Evolutionary conservation across 495 filamentous ascomycete species (phyloP).

Genomic region (Cercophora newfieldiana): DNA sequence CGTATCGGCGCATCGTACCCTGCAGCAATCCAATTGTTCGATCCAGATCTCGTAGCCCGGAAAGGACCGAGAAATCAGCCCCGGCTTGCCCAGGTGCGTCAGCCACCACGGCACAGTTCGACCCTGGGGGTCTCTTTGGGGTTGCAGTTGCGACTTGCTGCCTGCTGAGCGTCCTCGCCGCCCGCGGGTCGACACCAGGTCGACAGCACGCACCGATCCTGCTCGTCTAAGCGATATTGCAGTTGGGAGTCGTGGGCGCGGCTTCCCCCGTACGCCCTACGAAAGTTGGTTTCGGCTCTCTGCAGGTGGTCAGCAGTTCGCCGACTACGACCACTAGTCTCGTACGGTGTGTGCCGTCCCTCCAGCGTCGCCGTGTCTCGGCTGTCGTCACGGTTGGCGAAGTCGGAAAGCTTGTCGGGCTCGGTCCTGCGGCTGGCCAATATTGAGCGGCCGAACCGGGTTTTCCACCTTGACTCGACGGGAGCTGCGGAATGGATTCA

Average conservation of each 20-base stretch:
- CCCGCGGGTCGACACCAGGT: neutral
- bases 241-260: neutral
- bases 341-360: neutral
- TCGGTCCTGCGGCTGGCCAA: neutral
- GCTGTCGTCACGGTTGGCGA: neutral
- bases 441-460: neutral
- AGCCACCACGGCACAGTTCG: neutral
- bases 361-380: neutral
- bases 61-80: neutral
- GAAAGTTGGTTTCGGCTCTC: neutral
- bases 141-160: neutral
- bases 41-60: neutral
- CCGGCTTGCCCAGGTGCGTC: neutral
- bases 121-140: neutral
- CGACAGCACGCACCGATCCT: neutral
- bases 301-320: neutral
- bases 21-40: neutral
- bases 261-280: neutral
- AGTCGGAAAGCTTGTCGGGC: neutral
- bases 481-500: neutral
- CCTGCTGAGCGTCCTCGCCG: neutral
- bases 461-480: neutral
- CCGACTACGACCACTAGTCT: neutral
- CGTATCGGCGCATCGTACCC: neutral
- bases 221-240: neutral